Base-by-base conservation (phyloP, 257 asterid species). In the Buddleja alternifolia region DNA sequence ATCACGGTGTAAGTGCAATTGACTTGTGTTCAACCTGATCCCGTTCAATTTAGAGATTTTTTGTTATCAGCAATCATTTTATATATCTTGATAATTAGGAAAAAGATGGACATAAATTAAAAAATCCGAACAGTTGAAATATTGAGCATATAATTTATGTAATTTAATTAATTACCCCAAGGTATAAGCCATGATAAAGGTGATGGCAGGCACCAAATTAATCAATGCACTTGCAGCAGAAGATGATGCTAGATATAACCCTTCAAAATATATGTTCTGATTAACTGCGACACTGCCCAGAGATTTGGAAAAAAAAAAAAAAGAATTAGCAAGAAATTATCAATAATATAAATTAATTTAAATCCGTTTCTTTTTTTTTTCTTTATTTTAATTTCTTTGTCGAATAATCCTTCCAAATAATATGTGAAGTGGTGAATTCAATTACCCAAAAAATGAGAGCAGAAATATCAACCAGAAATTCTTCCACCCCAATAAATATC, bases 181-280 rank as follows among this genome's bases (percentile, higher is more conserved):
- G 12, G 60, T 15, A 51, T 82, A 82, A 47, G 84, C 86, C 15
- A 82, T 42, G 4, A 78, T 10, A 51, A 82, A 82, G 55, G 84
- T 82, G 51, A 82, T 66, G 56, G 87, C 87, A 3, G 87, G 87
- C 19, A 82, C 68, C 76, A 82, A 73, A 57, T 82, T 82, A 70
- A 60, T 20, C 57, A 78, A 32, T 51, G 87, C 87, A 69, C 87
- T 76, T 9, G 78, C 82, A 0, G 75, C 84, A 1, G 84, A 66
- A 1, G 87, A 78, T 21, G 87, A 76, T 9, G 82, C 61, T 34
- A 82, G 50, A 48, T 60, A 73, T 66, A 78, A 16, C 0, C 87
- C 84, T 56, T 76, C 84, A 6, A 67, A 66, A 42, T 72, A 78
- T 4, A 82, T 36, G 59, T 82, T 82, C 70, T 78, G 84, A 36